These are phyloP conservation scores for Fusarium sp. DNA, from an alignment of 2,329 filamentous ascomycete species.

Conservation along the genomic window DNA sequence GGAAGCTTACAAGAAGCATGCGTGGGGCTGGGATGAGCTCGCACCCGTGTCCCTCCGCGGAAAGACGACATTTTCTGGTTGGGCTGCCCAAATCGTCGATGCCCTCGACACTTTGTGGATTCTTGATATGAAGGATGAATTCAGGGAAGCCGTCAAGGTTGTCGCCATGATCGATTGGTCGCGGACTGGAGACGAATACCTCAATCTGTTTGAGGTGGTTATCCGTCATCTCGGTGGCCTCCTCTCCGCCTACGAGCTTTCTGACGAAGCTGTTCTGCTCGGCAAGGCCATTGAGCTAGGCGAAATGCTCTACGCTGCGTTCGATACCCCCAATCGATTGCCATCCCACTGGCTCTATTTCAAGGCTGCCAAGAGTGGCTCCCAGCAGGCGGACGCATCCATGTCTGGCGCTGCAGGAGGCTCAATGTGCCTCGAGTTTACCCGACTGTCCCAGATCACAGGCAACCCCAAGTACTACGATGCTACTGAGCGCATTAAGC, in stretches of 20 bases:
- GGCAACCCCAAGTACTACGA: slow-evolving; percentile 79
- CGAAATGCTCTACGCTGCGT: slow-evolving; percentile 63
- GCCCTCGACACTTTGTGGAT: slow-evolving; percentile 69
- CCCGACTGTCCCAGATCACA: slow-evolving; percentile 77
- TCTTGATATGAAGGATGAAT: slow-evolving; percentile 67
- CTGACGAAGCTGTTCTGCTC: slow-evolving; percentile 57
- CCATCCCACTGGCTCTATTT: slow-evolving; percentile 61
- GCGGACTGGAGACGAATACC: slow-evolving; percentile 55
- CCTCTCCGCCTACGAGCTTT: slow-evolving; percentile 63
- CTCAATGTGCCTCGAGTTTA: slow-evolving; percentile 79
- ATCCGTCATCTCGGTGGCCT: slow-evolving; percentile 65
- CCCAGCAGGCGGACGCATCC: slow-evolving; percentile 48
- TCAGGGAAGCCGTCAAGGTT: slow-evolving; percentile 59
- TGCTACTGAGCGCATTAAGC: slow-evolving; percentile 78
- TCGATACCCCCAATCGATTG: slow-evolving; percentile 65
- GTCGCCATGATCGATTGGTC: slow-evolving; percentile 66
- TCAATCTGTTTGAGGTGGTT: slow-evolving; percentile 73
- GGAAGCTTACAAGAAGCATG: slow-evolving; percentile 63
- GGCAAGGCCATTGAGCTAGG: slow-evolving; percentile 64
- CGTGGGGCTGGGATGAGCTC: slow-evolving; percentile 68
- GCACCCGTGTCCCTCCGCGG: slow-evolving; percentile 59
- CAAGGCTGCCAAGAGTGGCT: slow-evolving; percentile 51
- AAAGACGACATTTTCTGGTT: slow-evolving; percentile 62
- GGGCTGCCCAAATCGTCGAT: slow-evolving; percentile 69
- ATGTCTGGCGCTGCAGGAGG: slow-evolving; percentile 63